Evolutionary conservation across 2,329 filamentous ascomycete species (phyloP), one percentile per base, ranked within the genome.

Genomic region (Rutstroemia sydowiana): DNA sequence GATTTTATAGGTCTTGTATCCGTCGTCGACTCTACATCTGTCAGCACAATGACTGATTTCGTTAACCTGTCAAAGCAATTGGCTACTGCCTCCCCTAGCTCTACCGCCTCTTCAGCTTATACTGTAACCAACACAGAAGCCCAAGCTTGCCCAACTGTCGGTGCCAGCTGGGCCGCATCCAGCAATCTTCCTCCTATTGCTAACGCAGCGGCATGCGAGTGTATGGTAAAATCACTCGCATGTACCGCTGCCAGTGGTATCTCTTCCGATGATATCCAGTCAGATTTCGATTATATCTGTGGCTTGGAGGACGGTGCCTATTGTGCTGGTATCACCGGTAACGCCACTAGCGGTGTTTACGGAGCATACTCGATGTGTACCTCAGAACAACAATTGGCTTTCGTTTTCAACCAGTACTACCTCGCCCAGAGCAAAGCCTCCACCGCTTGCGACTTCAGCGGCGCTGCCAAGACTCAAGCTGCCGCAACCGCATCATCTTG

Each of bases 321-420:
- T 59, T 93, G 88, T 71, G 71, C 69, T 21, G 87, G 84, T 50
- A 89, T 93, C 70, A 73, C 70, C 57, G 76, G 75, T 61, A 85
- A 91, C 69, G 77, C 77, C 47, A 79, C 77, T 54, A 77, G 74
- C 18, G 88, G 86, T 63, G 71, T 76, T 55, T 93, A 87, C 69
- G 88, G 88, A 61, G 79, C 85, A 44, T 89, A 87, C 75, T 80
- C 81, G 69, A 88, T 89, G 82, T 95, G 88, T 75, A 74, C 75
- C 60, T 65, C 79, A 62, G 75, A 76, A 60, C 76, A 88, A 70
- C 80, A 90, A 76, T 79, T 95, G 37, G 80, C 79, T 53, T 90
- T 79, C 67, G 85, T 82, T 45, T 78, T 91, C 59, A 81, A 91
- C 72, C 71, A 79, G 61, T 92, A 91, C 76, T 87, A 86, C 74